Conservation (phyloP, 1,284 basidiomycete species). For the Pseudomicrostroma phylloplanum region DNA sequence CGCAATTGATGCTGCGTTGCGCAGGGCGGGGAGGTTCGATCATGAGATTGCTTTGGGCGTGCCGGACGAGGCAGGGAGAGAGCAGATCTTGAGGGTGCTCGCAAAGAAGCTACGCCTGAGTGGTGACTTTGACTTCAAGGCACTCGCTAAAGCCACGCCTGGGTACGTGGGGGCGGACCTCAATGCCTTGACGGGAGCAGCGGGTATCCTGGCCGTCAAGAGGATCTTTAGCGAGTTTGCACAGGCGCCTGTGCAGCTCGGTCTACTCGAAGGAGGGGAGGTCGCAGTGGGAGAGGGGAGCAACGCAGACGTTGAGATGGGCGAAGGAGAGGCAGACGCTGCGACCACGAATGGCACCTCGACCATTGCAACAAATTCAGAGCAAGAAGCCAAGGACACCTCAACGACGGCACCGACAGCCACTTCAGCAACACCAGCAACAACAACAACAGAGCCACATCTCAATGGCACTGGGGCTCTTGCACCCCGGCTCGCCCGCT, state of each 20-base stretch:
- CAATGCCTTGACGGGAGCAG: slow-evolving; percentile 80
- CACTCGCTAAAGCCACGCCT: slow-evolving; percentile 84
- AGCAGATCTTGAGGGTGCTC: slow-evolving; percentile 59
- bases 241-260: slow-evolving; percentile 7
- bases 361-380: neutral
- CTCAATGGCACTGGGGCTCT: neutral
- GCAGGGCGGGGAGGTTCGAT: slow-evolving; percentile 89
- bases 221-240: slow-evolving; percentile 81
- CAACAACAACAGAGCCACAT: neutral
- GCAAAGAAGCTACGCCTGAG: slow-evolving; percentile 32
- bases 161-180: slow-evolving; percentile 96
- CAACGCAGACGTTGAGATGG: slow-evolving; percentile 24
- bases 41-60: slow-evolving; percentile 97
- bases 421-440: neutral
- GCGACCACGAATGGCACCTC: neutral
- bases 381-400: neutral
- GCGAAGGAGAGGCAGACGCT: neutral
- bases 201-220: slow-evolving; percentile 92
- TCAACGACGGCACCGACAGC: neutral
- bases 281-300: slow-evolving; percentile 9
- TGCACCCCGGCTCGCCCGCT: neutral
- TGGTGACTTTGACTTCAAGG: slow-evolving; percentile 78
- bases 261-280: slow-evolving; percentile 9
- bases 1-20: slow-evolving; percentile 82
- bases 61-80: slow-evolving; percentile 68